Conservation (phyloP, 352 stramenopile genomes). For the Stramenopiles sp. region DNA sequence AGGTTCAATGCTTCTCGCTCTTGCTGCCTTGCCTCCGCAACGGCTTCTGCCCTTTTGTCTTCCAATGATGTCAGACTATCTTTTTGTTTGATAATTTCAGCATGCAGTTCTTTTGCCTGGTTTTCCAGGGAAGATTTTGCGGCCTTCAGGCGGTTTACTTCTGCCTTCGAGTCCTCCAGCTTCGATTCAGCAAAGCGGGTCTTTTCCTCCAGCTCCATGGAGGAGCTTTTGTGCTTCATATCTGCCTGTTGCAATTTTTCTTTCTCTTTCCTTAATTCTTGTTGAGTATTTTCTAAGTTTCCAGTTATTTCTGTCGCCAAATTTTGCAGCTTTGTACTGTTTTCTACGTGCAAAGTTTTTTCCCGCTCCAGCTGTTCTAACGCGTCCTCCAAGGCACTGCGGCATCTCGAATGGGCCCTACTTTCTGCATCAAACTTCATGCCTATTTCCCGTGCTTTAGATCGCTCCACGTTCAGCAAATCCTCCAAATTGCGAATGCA, state of each 20-base stretch:
- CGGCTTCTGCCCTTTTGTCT: background rate
- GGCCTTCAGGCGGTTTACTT: background rate
- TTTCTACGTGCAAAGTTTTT: background rate
- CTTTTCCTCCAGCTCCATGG: background rate
- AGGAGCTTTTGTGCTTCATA: background rate
- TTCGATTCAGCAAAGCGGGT: background rate
- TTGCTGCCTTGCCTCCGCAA: background rate
- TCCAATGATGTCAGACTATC: background rate
- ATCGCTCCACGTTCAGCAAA: background rate
- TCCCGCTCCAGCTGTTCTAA: background rate
- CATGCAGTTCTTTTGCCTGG: background rate
- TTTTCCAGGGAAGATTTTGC: background rate
- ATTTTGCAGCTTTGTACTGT: background rate
- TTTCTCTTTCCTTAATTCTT: conserved; percentile 5
- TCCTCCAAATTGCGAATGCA: background rate
- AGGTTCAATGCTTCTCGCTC: background rate
- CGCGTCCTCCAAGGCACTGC: background rate
- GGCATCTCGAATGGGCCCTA: background rate
- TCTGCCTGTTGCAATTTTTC: background rate
- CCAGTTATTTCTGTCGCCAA: background rate
- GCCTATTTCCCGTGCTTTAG: background rate
- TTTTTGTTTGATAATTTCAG: background rate
- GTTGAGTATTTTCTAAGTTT: background rate
- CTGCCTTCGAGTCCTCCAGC: background rate
- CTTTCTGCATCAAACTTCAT: background rate